Percentiles rank a stretch among this genome's conserved stretches.
These are phyloP conservation scores for Geotrichum carabidarum DNA, from an alignment of 1,139 yeast genomes.

Conservation along the genomic window DNA sequence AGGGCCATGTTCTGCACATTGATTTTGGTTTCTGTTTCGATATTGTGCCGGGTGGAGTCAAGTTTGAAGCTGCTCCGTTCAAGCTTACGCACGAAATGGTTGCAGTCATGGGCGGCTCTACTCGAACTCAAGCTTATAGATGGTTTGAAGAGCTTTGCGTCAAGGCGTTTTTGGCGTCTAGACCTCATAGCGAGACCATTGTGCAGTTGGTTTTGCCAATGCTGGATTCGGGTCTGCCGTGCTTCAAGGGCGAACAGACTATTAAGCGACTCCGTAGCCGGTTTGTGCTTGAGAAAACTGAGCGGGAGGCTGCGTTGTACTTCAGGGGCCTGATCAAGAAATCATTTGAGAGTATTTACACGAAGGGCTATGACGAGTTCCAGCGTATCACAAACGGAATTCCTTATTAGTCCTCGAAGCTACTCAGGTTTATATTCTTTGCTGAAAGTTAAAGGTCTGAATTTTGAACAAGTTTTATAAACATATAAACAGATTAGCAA, in stretches of 20 bases:
- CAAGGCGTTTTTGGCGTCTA: slow-evolving; percentile 82
- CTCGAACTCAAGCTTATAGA: slow-evolving; percentile 76
- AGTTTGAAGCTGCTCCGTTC: slow-evolving; percentile 95
- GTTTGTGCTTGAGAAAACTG: slow-evolving; percentile 75
- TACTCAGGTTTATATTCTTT: too few relatives aligned
- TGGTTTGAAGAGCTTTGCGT: slow-evolving; percentile 96
- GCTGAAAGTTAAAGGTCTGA: too few relatives aligned
- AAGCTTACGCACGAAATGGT: slow-evolving; percentile 96
- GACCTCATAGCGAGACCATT: slow-evolving; percentile 86
- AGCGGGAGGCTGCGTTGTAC: slow-evolving; percentile 75
- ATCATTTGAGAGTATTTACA: slow-evolving; percentile 81
- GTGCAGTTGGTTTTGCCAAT: slow-evolving; percentile 84
- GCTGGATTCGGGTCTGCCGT: slow-evolving; percentile 93
- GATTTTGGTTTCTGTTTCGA: slow-evolving; percentile 99
- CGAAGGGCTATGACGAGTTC: slow-evolving; percentile 96
- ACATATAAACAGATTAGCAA: too few relatives aligned
- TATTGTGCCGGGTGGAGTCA: slow-evolving; percentile 98
- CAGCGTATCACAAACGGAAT: slow-evolving; percentile 94
- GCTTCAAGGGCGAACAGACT: slow-evolving; percentile 80
- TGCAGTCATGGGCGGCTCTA: slow-evolving; percentile 85
- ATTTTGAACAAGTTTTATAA: too few relatives aligned
- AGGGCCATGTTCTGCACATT: slow-evolving; percentile 91
- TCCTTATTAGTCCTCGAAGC: slow-evolving; percentile 54
- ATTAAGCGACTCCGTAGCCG: slow-evolving; percentile 70
- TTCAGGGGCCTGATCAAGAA: slow-evolving; percentile 73